phyloP scores from a whole-genome alignment of 2,329 filamentous ascomycete genomes.

The Aspergillus phoenicis region DNA sequence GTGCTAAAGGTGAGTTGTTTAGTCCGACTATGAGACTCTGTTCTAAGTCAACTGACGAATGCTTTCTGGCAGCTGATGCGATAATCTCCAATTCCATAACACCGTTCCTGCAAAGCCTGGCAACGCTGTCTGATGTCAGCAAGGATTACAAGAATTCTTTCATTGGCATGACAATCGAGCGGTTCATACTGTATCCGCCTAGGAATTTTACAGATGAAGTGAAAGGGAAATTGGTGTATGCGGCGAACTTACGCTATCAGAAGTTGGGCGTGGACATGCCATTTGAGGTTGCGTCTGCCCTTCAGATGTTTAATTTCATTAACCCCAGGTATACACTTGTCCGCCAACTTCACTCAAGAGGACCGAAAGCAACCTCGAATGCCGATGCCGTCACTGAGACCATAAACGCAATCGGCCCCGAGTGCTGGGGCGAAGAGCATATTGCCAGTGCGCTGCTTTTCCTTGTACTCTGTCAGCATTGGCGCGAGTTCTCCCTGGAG shows the following conservation, averaged over 20 bases:
- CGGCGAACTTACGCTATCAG: slow-evolving; percentile 69
- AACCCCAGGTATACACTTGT: slow-evolving; percentile 53
- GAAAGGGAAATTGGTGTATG: slow-evolving; percentile 65
- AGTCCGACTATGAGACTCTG: background rate
- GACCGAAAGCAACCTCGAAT: slow-evolving; percentile 73
- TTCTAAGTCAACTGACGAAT: slow-evolving; percentile 12
- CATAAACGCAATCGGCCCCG: slow-evolving; percentile 57
- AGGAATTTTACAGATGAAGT: slow-evolving; percentile 80
- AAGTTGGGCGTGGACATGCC: slow-evolving; percentile 54
- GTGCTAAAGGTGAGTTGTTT: slow-evolving; percentile 74
- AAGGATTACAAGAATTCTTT: slow-evolving; percentile 70
- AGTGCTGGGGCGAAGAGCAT: slow-evolving; percentile 77
- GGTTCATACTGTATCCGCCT: slow-evolving; percentile 82
- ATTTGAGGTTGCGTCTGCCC: slow-evolving; percentile 45
- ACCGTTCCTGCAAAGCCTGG: slow-evolving; percentile 75
- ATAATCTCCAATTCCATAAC: slow-evolving; percentile 79
- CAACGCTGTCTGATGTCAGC: slow-evolving; percentile 63
- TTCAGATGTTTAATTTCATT: slow-evolving; percentile 50
- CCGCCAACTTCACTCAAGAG: slow-evolving; percentile 70
- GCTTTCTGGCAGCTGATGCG: slow-evolving; percentile 69
- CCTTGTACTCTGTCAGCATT: slow-evolving; percentile 65
- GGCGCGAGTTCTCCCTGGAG: slow-evolving; percentile 67
- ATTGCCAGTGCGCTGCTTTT: slow-evolving; percentile 78
- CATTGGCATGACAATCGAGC: slow-evolving; percentile 78
- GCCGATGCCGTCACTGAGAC: slow-evolving; percentile 69